Percentiles rank a stretch among this genome's conserved stretches.
Evolutionary conservation across 352 stramenopile species (phyloP).

Genomic region (Phytopythium litorale): DNA sequence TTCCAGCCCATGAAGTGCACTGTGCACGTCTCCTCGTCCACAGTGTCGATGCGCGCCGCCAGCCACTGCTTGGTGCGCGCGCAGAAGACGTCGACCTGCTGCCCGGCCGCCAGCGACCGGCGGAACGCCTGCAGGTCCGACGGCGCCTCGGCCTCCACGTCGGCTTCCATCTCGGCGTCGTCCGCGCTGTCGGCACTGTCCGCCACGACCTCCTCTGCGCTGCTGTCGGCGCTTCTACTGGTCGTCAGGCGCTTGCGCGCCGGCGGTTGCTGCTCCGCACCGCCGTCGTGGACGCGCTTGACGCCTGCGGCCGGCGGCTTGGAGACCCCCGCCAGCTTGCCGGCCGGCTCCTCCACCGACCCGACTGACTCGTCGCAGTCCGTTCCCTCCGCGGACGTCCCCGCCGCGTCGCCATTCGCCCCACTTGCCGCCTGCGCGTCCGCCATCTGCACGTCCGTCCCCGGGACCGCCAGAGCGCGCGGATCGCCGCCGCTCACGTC

Average conservation of each 20-base stretch:
- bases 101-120: constrained; percentile 19
- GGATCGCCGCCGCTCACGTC: not conserved
- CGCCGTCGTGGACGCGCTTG: constrained; percentile 1
- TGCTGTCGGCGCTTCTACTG: not conserved
- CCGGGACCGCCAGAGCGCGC: not conserved
- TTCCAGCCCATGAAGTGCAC: constrained; percentile 76
- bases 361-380: constrained; percentile 8
- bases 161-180: constrained; percentile 28
- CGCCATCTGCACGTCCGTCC: not conserved
- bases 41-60: constrained; percentile 43
- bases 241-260: constrained; percentile 4
- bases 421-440: not conserved
- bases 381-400: constrained; percentile 2
- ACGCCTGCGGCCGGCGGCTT: not conserved
- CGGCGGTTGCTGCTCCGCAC: not conserved
- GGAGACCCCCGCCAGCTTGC: not conserved
- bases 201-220: constrained; percentile 17
- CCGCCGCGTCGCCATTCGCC: not conserved
- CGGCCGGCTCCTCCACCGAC: constrained; percentile 4
- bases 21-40: constrained; percentile 22
- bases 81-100: constrained; percentile 63
- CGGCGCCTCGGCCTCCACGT: constrained; percentile 22
- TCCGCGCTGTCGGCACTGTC: constrained; percentile 23
- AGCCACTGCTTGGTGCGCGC: constrained; percentile 48
- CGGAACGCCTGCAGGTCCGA: constrained; percentile 27